Conservation (phyloP, 2,329 filamentous ascomycete species). For the Diaporthe capsici region DNA sequence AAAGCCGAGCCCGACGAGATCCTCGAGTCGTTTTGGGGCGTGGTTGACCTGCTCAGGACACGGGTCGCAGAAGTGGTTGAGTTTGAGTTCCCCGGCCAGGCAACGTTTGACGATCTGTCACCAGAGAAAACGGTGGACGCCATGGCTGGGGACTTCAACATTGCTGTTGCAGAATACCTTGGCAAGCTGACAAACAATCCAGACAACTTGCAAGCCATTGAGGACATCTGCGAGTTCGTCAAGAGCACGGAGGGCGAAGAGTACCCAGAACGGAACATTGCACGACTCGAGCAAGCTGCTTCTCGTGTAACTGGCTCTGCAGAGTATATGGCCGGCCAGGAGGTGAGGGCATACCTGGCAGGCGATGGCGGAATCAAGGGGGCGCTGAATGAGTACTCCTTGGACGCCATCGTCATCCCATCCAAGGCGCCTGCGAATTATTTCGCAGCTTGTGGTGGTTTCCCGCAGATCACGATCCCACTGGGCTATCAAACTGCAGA, state of each 20-base stretch:
- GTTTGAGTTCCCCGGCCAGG: conserved; percentile 50
- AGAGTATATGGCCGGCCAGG: neutral
- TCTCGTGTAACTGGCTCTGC: neutral
- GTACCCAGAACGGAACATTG: neutral
- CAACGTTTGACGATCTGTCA: neutral
- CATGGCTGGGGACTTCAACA: conserved; percentile 71
- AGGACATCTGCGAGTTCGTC: conserved; percentile 63
- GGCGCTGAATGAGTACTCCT: neutral
- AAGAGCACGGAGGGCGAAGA: neutral
- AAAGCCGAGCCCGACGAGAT: conserved; percentile 64
- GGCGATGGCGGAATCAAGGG: neutral
- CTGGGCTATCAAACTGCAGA: conserved; percentile 17
- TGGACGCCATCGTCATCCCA: conserved; percentile 8
- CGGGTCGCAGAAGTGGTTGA: conserved; percentile 59
- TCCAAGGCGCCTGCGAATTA: conserved; percentile 5
- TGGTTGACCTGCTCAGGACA: conserved; percentile 66
- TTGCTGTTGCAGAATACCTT: conserved; percentile 70
- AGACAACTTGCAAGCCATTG: conserved; percentile 64
- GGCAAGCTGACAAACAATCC: conserved; percentile 70
- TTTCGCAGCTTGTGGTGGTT: conserved; percentile 1
- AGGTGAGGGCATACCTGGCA: neutral
- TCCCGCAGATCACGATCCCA: conserved; percentile 8
- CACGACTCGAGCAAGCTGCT: neutral
- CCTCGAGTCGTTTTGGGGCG: conserved; percentile 66
- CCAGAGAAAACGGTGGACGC: neutral